phyloP scores from a whole-genome alignment of 2,329 filamentous ascomycete species.

The Graphiopsis chlorocephala region DNA sequence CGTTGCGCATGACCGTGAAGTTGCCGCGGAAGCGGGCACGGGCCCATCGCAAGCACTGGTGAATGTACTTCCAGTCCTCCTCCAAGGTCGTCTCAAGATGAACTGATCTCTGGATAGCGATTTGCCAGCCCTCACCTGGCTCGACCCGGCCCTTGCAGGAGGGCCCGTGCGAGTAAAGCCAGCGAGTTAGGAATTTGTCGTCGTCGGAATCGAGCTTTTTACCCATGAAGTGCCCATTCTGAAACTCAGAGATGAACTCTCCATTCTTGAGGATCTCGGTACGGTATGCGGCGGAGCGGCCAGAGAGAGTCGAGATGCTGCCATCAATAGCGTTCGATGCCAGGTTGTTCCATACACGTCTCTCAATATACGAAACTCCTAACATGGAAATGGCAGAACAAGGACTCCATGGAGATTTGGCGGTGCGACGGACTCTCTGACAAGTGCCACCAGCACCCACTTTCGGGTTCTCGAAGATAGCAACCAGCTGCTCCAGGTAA shows the following conservation, averaged over 20 bases:
- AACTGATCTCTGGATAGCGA: conserved; percentile 55
- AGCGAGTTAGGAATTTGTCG: conserved; percentile 61
- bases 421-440: conserved; percentile 49
- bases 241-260: conserved; percentile 46
- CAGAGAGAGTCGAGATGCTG: conserved; percentile 58
- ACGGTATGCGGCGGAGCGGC: conserved; percentile 53
- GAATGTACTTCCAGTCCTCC: conserved; percentile 48
- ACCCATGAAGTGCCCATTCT: conserved; percentile 49
- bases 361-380: conserved; percentile 58
- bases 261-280: conserved; percentile 48
- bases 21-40: conserved; percentile 60
- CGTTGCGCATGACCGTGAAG: conserved; percentile 44
- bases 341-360: conserved; percentile 62
- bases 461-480: conserved; percentile 41
- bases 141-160: too few species aligned
- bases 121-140: conserved; percentile 49
- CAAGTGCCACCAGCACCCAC: conserved; percentile 58
- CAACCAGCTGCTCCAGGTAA: conserved; percentile 34
- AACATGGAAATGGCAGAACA: conserved; percentile 46
- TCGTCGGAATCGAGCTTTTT: conserved; percentile 56
- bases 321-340: conserved; percentile 57
- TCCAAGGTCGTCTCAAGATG: conserved; percentile 55
- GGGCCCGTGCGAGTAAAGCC: conserved; percentile 46
- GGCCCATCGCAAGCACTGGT: conserved; percentile 57
- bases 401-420: conserved; percentile 4